Base-by-base conservation (phyloP, 1,284 basidiomycete genomes). In the Earliella scabrosa region DNA sequence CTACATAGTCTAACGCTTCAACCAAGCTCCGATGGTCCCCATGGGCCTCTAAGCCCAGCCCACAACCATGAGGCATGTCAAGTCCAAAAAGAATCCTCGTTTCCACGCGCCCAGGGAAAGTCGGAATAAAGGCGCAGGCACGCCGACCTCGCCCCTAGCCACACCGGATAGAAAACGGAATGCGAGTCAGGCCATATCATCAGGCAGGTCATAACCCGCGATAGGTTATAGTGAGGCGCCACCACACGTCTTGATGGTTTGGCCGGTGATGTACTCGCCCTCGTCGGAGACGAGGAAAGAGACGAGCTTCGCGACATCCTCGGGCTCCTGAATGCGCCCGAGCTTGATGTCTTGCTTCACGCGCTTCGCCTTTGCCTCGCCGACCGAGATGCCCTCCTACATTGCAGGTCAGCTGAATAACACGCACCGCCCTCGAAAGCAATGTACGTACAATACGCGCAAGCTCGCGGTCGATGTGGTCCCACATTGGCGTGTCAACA, bases 281-380 rank as follows among this genome's bases (percentile, higher is more conserved):
- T 75, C 75, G 27, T 74, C 68, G 1, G 74, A 76, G 7, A 70
- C 75, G 6, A 80, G 64, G 68, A 73, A 80, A 0, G 77, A 77
- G 5, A 80, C 78, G n/a, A 80, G 64, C 23, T 71, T 72, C 10
- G 77, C 75, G 55, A 78, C 71, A 52, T 78, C 73, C 47, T 76
- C 71, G 6, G 75, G 71, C 48, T 66, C 65, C 47, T 76, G 74
- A 29, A 73, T 66, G 13, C 67, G 64, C 7, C 68, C 73, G 6
- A 70, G 65, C 62, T 68, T 67, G 61, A 73, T 63, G 38, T 70
- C 66, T 29, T 61, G 63, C 59, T 71, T 70, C 18, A 73, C 70
- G 11, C 69, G 67, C 45, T 63, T 56, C 4, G 69, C 70, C 58
- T 69, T 71, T 4, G 71, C 71, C 43, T 67, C 70, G 20, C 71